These are phyloP conservation scores for Fusarium sp. DNA, from an alignment of 2,329 filamentous ascomycete species.

Conservation along the genomic window DNA sequence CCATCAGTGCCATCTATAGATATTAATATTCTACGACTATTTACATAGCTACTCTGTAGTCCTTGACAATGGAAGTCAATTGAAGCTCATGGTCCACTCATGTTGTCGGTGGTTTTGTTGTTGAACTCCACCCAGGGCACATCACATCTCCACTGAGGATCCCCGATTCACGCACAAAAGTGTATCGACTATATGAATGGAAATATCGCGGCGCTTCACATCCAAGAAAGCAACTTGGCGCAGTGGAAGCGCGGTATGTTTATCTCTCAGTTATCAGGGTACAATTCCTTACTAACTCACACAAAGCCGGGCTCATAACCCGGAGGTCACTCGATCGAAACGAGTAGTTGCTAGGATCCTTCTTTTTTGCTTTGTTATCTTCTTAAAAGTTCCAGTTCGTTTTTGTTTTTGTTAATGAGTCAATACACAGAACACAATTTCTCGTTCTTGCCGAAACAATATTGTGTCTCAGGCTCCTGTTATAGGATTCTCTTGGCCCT, in stretches of 20 bases:
- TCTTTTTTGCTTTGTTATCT: neutral
- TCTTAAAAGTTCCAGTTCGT: neutral
- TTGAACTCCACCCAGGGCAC: conserved; percentile 11
- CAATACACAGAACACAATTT: neutral
- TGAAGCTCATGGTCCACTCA: neutral
- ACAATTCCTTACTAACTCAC: conserved; percentile 8
- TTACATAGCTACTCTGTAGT: neutral
- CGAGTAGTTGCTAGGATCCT: conserved; percentile 21
- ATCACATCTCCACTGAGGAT: conserved; percentile 13
- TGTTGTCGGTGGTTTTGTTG: neutral
- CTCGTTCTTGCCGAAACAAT: no score
- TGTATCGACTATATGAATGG: neutral
- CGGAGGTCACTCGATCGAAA: conserved; percentile 28
- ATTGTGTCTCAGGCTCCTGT: no score
- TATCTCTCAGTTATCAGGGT: neutral
- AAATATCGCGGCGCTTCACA: neutral
- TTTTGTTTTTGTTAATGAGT: neutral
- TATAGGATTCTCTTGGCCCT: no score
- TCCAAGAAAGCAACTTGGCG: conserved; percentile 25
- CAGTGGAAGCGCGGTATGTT: conserved; percentile 28
- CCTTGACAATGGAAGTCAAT: neutral
- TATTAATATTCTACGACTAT: neutral
- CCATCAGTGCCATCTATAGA: neutral
- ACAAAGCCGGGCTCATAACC: conserved; percentile 26
- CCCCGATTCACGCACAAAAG: conserved; percentile 1